A percentile compares a stretch with the other conserved stretches of the same genome.
phyloP scores from a whole-genome alignment of 306 rosid species.

The Castanospermum australe region DNA sequence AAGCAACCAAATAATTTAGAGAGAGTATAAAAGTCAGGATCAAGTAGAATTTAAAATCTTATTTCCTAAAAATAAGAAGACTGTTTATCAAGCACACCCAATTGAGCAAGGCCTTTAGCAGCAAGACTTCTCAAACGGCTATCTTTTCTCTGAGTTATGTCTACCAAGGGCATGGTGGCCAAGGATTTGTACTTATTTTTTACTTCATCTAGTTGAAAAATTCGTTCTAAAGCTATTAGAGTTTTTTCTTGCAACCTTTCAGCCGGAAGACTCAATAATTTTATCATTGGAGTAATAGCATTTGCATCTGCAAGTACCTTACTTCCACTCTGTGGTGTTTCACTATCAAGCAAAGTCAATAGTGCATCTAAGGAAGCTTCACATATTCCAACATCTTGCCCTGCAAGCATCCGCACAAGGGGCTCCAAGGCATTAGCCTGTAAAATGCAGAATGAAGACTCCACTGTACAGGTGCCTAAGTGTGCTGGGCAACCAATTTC shows the following conservation, averaged over 20 bases:
- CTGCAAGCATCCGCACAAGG: conserved; percentile 59
- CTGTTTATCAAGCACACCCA: conserved; percentile 52
- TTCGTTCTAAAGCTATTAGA: conserved; percentile 46
- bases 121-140: conserved; percentile 54
- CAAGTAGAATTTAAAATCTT: background rate
- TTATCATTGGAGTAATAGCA: conserved; percentile 47
- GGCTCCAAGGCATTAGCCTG: conserved; percentile 63
- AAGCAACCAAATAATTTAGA: conserved; percentile 2
- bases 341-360: conserved; percentile 45
- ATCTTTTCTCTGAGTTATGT: conserved; percentile 53
- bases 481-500: conserved; percentile 58
- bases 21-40: background rate
- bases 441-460: conserved; percentile 59
- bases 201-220: conserved; percentile 51
- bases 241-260: conserved; percentile 46
- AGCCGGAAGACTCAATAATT: conserved; percentile 32
- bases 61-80: conserved; percentile 56
- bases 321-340: conserved; percentile 45
- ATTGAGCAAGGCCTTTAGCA: conserved; percentile 57
- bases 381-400: conserved; percentile 40
- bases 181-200: conserved; percentile 32
- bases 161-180: conserved; percentile 58
- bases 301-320: conserved; percentile 52
- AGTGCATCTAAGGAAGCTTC: conserved; percentile 66
- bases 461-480: conserved; percentile 48